Evolutionary conservation across 306 rosid species (phyloP).

Genomic region (Cucurbita maxima): DNA sequence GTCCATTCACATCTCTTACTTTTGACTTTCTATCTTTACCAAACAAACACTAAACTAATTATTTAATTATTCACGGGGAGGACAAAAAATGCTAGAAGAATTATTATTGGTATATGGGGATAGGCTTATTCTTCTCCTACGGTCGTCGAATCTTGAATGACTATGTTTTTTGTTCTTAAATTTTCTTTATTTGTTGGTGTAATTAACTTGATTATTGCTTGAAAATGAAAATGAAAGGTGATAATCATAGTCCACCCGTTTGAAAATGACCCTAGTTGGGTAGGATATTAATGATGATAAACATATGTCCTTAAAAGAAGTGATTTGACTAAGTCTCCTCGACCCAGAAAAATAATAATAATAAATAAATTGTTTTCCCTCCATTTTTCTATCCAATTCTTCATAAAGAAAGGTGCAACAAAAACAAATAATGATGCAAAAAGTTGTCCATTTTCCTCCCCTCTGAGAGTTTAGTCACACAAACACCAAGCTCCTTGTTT

Average conservation of each 20-base stretch:
- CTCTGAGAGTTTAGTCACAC: too few species aligned
- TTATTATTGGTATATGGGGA: too few species aligned
- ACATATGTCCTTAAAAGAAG: constrained; percentile 46
- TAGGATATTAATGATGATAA: constrained; percentile 3
- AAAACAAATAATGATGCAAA: background rate
- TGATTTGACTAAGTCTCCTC: constrained; percentile 30
- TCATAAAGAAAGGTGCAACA: background rate
- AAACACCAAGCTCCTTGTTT: too few species aligned
- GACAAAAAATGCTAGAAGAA: too few species aligned
- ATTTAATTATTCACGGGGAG: too few species aligned
- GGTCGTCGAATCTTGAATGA: too few species aligned
- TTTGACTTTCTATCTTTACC: background rate
- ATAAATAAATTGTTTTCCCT: constrained; percentile 1
- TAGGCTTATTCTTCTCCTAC: too few species aligned
- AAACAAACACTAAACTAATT: background rate
- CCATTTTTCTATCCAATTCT: background rate
- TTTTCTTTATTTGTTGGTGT: too few species aligned
- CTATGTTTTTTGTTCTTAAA: too few species aligned
- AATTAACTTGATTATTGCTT: too few species aligned
- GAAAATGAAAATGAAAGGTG: too few species aligned
- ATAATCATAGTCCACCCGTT: background rate
- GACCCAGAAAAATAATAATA: background rate
- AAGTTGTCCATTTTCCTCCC: background rate
- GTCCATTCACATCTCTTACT: background rate
- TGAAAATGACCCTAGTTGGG: background rate